phyloP scores from a whole-genome alignment of 208 protist genomes.

The Trypanosoma platydactyli region DNA sequence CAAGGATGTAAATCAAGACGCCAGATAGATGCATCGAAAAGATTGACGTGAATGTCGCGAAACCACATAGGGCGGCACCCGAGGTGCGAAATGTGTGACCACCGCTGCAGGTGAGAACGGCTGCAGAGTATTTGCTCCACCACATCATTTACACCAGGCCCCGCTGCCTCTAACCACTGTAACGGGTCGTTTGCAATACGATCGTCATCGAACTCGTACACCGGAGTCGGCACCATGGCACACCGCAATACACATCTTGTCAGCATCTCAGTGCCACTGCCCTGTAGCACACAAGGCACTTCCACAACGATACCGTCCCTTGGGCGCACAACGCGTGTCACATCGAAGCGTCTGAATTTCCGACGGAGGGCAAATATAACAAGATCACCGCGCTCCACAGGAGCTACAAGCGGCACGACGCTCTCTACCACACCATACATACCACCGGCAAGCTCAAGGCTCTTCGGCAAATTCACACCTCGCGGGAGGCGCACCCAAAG shows the following conservation, averaged over 20 bases:
- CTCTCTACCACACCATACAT: conserved; percentile 43
- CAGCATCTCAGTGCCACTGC: neutral
- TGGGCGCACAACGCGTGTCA: conserved; percentile 14
- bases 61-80: conserved; percentile 17
- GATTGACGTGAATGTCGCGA: conserved; percentile 2
- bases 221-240: conserved; percentile 20
- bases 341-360: conserved; percentile 20
- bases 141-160: conserved; percentile 3
- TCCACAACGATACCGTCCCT: conserved; percentile 28
- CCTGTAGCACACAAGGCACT: conserved; percentile 28
- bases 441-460: conserved; percentile 33
- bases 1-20: neutral
- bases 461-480: conserved; percentile 31
- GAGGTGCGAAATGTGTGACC: conserved; percentile 1
- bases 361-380: conserved; percentile 34
- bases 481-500: conserved; percentile 48
- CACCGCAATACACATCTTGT: conserved; percentile 8
- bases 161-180: conserved; percentile 16
- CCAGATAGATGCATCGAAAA: neutral
- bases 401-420: conserved; percentile 38
- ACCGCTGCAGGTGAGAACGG: conserved; percentile 8
- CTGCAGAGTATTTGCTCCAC: conserved; percentile 11
- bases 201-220: conserved; percentile 14
- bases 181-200: neutral
- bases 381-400: conserved; percentile 53